Evolutionary conservation across 1,139 yeast species (phyloP).

Genomic region (Pichia sp.): DNA sequence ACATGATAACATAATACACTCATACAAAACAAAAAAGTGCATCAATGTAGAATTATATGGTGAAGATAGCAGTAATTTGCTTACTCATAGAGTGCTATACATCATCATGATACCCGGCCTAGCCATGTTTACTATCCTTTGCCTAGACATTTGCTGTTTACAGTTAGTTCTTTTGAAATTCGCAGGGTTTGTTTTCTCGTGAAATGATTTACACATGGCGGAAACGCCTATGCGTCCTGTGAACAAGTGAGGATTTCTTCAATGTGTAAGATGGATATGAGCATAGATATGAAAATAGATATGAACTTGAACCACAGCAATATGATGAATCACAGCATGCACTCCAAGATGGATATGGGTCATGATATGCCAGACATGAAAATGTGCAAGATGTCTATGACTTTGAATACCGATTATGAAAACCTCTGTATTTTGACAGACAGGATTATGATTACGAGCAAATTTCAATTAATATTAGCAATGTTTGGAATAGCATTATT

Average conservation of each 20-base stretch:
- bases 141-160: too few relatives aligned
- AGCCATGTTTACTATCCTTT: too few relatives aligned
- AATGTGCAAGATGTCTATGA: slow-evolving; percentile 31
- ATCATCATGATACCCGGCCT: too few relatives aligned
- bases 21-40: too few relatives aligned
- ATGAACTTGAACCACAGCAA: not conserved
- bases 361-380: slow-evolving; percentile 22
- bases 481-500: slow-evolving; percentile 20
- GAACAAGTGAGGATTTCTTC: not conserved
- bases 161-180: too few relatives aligned
- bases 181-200: too few relatives aligned
- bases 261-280: not conserved
- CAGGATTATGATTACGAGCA: slow-evolving; percentile 24
- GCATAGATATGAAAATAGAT: not conserved
- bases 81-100: too few relatives aligned
- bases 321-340: not conserved
- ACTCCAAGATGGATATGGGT: slow-evolving; percentile 8
- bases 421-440: slow-evolving; percentile 29
- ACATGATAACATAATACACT: too few relatives aligned
- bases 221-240: too few relatives aligned
- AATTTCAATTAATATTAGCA: slow-evolving; percentile 22
- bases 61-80: too few relatives aligned
- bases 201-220: too few relatives aligned
- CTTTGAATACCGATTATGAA: slow-evolving; percentile 28
- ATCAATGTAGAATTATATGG: too few relatives aligned